phyloP scores from a whole-genome alignment of 352 stramenopile genomes.

The Pythium insidiosum region DNA sequence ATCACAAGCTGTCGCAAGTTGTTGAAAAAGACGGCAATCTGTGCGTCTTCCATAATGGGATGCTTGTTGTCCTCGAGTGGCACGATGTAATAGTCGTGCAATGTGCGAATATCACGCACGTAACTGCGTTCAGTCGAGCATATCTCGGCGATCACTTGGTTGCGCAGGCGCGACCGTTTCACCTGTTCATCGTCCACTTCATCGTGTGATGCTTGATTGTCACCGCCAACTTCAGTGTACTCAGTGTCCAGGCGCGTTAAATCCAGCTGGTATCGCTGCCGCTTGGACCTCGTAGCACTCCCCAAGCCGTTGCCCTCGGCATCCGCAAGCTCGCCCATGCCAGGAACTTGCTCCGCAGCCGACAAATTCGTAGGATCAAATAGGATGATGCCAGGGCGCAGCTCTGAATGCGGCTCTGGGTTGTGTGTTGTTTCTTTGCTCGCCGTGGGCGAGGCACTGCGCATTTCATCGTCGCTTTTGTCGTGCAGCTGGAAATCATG shows the following conservation, averaged over 20 bases:
- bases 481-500: no score
- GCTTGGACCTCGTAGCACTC: not conserved
- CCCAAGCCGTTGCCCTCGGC: not conserved
- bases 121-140: conserved; percentile 75
- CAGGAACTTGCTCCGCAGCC: no score
- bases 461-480: not conserved
- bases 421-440: no score
- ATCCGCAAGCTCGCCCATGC: not conserved
- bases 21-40: conserved; percentile 86
- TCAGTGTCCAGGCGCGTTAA: no score
- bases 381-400: conserved; percentile 13
- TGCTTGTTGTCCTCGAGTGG: conserved; percentile 69
- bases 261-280: conserved; percentile 1
- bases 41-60: conserved; percentile 73
- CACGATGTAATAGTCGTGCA: conserved; percentile 78
- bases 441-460: not conserved
- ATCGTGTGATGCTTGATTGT: not conserved
- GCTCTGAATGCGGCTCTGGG: no score
- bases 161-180: conserved; percentile 25
- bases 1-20: conserved; percentile 73
- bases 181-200: conserved; percentile 13
- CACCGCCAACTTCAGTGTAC: no score
- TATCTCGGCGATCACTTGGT: conserved; percentile 71
- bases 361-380: conserved; percentile 10
- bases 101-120: conserved; percentile 59